Evolutionary conservation across 179 eudicot species (phyloP).

Genomic region (Carnegiea gigantea): DNA sequence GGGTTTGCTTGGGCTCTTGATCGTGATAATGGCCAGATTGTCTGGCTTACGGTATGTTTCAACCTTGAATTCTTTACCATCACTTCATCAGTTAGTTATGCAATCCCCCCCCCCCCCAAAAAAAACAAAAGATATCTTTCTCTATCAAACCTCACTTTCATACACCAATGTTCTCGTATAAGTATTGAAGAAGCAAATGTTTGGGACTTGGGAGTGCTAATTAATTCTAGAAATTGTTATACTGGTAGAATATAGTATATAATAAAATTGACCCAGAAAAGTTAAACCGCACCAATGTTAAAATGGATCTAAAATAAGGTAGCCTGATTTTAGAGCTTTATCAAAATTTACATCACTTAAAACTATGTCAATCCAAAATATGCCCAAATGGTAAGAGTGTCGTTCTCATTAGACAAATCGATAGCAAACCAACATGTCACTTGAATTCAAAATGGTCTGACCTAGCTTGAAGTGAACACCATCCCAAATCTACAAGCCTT

Average conservation of each 20-base stretch:
- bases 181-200: neutral
- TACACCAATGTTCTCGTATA: neutral
- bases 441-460: no score
- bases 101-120: neutral
- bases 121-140: no score
- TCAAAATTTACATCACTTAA: no score
- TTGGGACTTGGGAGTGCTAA: neutral
- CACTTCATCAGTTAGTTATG: neutral
- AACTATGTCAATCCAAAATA: no score
- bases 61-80: neutral
- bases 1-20: slow-evolving; percentile 66
- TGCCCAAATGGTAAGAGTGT: no score
- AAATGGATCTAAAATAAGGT: no score
- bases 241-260: neutral
- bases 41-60: slow-evolving; percentile 50
- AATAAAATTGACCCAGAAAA: neutral
- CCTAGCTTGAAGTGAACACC: neutral
- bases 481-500: neutral
- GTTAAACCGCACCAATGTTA: no score
- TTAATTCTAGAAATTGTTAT: neutral
- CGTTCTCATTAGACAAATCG: no score
- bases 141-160: no score
- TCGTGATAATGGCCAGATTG: slow-evolving; percentile 41
- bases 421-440: no score
- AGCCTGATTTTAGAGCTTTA: no score